Evolutionary conservation across 1,139 yeast genomes (phyloP).

Genomic region (Suhomyces terraborum): DNA sequence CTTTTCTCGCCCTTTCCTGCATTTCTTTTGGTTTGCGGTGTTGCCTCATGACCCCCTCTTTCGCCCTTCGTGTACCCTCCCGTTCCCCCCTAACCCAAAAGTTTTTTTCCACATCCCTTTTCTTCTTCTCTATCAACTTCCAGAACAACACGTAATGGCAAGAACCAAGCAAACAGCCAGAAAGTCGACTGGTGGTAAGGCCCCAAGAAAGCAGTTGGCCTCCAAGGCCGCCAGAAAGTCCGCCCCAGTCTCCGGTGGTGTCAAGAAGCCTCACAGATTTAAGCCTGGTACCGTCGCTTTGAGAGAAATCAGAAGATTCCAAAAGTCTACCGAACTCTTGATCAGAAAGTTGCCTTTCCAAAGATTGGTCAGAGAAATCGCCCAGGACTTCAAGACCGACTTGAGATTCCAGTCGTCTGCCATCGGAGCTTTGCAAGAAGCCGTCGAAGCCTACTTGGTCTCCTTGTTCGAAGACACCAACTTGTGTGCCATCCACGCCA

Average conservation of each 20-base stretch:
- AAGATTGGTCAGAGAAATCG: constrained; percentile 52
- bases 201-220: constrained; percentile 57
- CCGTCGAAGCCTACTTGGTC: constrained; percentile 55
- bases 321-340: constrained; percentile 53
- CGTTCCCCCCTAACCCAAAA: constrained; percentile 13
- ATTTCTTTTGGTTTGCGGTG: constrained; percentile 11
- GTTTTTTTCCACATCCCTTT: constrained; percentile 12
- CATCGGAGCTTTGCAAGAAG: constrained; percentile 56
- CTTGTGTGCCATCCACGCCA: constrained; percentile 57
- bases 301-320: constrained; percentile 58
- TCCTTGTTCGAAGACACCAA: constrained; percentile 54
- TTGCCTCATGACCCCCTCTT: constrained; percentile 11
- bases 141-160: constrained; percentile 35
- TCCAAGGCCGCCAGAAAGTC: constrained; percentile 57
- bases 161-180: constrained; percentile 58
- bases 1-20: constrained; percentile 8
- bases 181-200: constrained; percentile 57
- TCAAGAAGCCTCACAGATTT: constrained; percentile 56
- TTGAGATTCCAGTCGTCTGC: constrained; percentile 55
- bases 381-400: constrained; percentile 54
- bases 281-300: constrained; percentile 59
- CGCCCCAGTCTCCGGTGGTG: constrained; percentile 55
- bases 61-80: neutral
- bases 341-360: constrained; percentile 55
- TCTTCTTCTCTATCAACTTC: constrained; percentile 6